phyloP scores from a whole-genome alignment of 768 basidiomycete species.

The Baorangia bicolor region DNA sequence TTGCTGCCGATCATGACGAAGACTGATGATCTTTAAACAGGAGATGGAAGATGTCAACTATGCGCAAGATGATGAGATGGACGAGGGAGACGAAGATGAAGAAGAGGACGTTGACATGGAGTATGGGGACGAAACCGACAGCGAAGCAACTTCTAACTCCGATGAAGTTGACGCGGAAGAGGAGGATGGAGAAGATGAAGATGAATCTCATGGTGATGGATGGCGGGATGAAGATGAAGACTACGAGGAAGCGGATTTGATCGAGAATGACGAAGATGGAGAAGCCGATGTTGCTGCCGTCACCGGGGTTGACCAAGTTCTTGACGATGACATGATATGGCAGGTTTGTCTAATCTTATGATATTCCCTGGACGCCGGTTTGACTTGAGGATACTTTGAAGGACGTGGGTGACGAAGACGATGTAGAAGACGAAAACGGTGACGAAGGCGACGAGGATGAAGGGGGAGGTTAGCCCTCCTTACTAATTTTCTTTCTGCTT shows the following conservation, averaged over 20 bases:
- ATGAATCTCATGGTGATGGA: constrained; percentile 41
- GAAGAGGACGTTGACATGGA: constrained; percentile 89
- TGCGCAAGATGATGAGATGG: constrained; percentile 70
- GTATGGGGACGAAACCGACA: constrained; percentile 79
- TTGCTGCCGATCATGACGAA: constrained; percentile 7
- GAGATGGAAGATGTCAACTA: constrained; percentile 85
- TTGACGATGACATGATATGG: constrained; percentile 56
- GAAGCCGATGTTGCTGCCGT: constrained; percentile 49
- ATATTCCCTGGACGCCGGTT: neutral
- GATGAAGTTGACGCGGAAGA: constrained; percentile 69
- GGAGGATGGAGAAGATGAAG: constrained; percentile 59
- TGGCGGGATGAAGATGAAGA: constrained; percentile 59
- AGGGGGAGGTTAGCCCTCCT: constrained; percentile 17
- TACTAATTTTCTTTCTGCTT: neutral
- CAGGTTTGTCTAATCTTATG: constrained; percentile 41
- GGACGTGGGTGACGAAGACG: constrained; percentile 57
- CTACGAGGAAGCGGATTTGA: constrained; percentile 60
- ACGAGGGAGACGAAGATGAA: constrained; percentile 76
- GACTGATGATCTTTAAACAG: constrained; percentile 38
- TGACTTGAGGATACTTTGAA: constrained; percentile 24
- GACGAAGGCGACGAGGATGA: constrained; percentile 47
- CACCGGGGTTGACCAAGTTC: constrained; percentile 47
- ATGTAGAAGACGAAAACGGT: constrained; percentile 59
- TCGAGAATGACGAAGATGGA: constrained; percentile 60
- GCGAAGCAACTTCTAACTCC: constrained; percentile 75